A percentile compares a stretch with the other conserved stretches of the same genome.
Evolutionary conservation across 495 filamentous ascomycete genomes (phyloP).

Genomic region (Emericellopsis terricola): DNA sequence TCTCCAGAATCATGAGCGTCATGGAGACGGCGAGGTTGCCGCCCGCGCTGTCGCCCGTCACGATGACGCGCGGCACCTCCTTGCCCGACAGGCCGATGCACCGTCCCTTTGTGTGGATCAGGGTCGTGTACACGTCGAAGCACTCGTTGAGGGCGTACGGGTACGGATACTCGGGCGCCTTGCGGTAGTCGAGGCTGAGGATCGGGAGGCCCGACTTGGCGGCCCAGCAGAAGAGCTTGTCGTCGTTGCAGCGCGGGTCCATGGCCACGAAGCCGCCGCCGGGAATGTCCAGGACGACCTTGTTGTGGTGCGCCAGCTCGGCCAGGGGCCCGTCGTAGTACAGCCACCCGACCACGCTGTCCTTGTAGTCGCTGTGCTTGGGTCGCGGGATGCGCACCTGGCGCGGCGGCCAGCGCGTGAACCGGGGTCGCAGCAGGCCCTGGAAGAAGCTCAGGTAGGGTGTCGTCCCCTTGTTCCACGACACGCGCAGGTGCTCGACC

Average conservation of each 20-base stretch:
- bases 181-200: constrained; percentile 81
- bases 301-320: constrained; percentile 55
- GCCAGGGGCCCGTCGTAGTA: constrained; percentile 84
- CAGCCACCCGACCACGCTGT: constrained; percentile 73
- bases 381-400: constrained; percentile 73
- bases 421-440: constrained; percentile 51
- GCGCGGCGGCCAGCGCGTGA: constrained; percentile 62
- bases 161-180: constrained; percentile 88
- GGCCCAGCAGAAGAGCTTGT: constrained; percentile 82
- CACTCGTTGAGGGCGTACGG: constrained; percentile 93
- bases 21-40: constrained; percentile 75
- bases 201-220: constrained; percentile 69
- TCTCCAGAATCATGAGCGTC: constrained; percentile 75
- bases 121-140: constrained; percentile 78
- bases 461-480: constrained; percentile 84
- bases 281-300: constrained; percentile 77
- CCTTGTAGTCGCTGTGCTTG: constrained; percentile 54
- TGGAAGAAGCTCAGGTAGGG: constrained; percentile 61
- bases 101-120: constrained; percentile 56
- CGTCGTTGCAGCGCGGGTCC: constrained; percentile 78
- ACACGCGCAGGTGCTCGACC: constrained; percentile 78
- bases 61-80: constrained; percentile 49
- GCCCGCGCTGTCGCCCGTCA: constrained; percentile 86
- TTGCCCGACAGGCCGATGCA: constrained; percentile 72
- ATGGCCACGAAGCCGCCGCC: constrained; percentile 94